phyloP scores from a whole-genome alignment of 2,329 filamentous ascomycete species.

The Penicillium sp. region DNA sequence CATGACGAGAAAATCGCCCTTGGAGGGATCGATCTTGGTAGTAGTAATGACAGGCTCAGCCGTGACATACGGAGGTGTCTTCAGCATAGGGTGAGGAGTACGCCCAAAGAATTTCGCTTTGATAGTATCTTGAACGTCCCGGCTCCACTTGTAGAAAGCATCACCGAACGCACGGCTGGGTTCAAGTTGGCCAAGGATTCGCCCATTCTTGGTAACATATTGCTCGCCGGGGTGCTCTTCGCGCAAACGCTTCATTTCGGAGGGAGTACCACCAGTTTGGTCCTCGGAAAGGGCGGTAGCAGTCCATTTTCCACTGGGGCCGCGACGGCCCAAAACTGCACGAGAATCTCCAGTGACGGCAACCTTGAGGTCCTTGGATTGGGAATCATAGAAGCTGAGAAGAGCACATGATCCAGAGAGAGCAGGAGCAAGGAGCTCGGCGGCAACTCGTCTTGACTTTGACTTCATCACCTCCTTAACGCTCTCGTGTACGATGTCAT shows the following conservation, averaged over 20 bases:
- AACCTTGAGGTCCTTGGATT: conserved; percentile 81
- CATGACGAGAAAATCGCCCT: conserved; percentile 93
- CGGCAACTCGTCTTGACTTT: conserved; percentile 84
- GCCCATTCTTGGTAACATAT: conserved; percentile 81
- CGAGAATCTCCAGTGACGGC: conserved; percentile 96
- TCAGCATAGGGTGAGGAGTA: conserved; percentile 71
- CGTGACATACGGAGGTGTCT: conserved; percentile 94
- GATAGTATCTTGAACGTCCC: conserved; percentile 77
- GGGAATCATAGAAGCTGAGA: conserved; percentile 91
- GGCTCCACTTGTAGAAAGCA: conserved; percentile 93
- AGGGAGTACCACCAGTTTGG: conserved; percentile 86
- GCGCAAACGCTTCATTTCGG: conserved; percentile 78
- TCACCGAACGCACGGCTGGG: conserved; percentile 94
- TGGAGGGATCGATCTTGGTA: conserved; percentile 82
- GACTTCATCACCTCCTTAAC: conserved; percentile 87
- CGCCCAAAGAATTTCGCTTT: conserved; percentile 86
- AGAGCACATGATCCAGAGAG: conserved; percentile 96
- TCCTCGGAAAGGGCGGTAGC: conserved; percentile 87
- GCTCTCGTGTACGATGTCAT: conserved; percentile 92
- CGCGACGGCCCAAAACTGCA: conserved; percentile 81
- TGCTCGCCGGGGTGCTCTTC: conserved; percentile 86
- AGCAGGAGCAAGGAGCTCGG: conserved; percentile 87
- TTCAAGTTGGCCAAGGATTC: conserved; percentile 87
- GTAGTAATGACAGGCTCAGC: conserved; percentile 94
- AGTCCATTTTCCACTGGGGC: conserved; percentile 80